Evolutionary conservation across 106 monocot species (phyloP), one percentile per base, ranked within the genome.

Genomic region (Acorus calamus): DNA sequence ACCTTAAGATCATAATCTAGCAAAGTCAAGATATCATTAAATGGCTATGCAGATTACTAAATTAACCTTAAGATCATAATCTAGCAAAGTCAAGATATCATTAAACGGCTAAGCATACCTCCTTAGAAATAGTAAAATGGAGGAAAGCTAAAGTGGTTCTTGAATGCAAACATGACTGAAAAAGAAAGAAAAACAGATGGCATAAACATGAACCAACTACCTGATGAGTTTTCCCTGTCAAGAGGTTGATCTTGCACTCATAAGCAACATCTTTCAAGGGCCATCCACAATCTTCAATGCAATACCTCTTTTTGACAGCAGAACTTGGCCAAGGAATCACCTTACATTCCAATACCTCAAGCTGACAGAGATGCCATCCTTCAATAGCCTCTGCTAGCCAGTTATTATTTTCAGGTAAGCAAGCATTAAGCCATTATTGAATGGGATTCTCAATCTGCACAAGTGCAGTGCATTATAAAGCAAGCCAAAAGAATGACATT

Each of bases 181-280:
- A 7, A 8, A 66, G 61, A 2, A 57, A 5, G 2, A 52, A 49
- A 28, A 28, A 28, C 28, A 28, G 28, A 28, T 28, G 28, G 28
- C 28, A 28, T 28, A 28, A 28, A 28, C 28, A 28, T 28, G 28
- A 28, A 28, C 28, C 28, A 28, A 44, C 5, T 73, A 96, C 94
- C 94, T 96, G 94, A 81, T 98, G 96, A 67, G 96, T 98, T 81
- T 91, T 98, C 50, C 96, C 96, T 41, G 96, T 98, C 67, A 98
- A 70, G 14, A 98, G 81, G 58, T 91, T 91, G 65, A 98, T 83
- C 75, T 79, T 82, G 54, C 96, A 98, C 57, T 98, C 96, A 75
- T 88, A 98, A 4, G 96, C 96, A 52, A 71, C 61, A 11, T 78
- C 68, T 50, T 79, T 83, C 11, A 53, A 68, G 28, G 87, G 83